Percentiles rank a stretch among this genome's conserved stretches.
Conservation (phyloP, 2,329 filamentous ascomycete genomes). For the Monosporascus sp. region DNA sequence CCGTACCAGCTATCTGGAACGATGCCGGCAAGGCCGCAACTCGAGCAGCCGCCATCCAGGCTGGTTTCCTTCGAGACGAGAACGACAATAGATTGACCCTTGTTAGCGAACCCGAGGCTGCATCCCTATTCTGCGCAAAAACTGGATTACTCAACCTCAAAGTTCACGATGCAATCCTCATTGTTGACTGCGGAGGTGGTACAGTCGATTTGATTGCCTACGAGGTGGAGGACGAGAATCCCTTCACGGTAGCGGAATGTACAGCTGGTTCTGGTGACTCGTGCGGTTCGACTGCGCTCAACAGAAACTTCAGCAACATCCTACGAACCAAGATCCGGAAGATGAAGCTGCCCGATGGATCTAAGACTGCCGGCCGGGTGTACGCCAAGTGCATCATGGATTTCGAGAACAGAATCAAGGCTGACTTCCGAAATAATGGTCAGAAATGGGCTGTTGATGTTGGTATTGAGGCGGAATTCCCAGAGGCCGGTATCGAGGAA, state of each 20-base stretch:
- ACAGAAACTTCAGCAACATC: slow-evolving; percentile 98
- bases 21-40: slow-evolving; percentile 97
- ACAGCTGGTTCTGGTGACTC: slow-evolving; percentile 96
- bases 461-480: slow-evolving; percentile 96
- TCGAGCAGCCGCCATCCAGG: slow-evolving; percentile 90
- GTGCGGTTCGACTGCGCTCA: slow-evolving; percentile 95
- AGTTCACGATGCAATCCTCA: slow-evolving; percentile 96
- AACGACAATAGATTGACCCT: slow-evolving; percentile 95
- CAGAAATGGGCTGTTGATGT: slow-evolving; percentile 99
- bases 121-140: slow-evolving; percentile 96
- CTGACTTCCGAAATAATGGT: slow-evolving; percentile 97
- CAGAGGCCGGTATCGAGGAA: slow-evolving; percentile 95
- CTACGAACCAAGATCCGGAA: slow-evolving; percentile 95
- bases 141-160: slow-evolving; percentile 93
- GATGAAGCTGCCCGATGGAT: slow-evolving; percentile 97
- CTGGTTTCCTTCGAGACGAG: slow-evolving; percentile 92
- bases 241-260: slow-evolving; percentile 94
- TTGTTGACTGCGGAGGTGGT: slow-evolving; percentile 96
- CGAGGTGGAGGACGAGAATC: slow-evolving; percentile 95
- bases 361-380: slow-evolving; percentile 94
- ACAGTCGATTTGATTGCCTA: slow-evolving; percentile 99
- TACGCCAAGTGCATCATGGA: slow-evolving; percentile 99
- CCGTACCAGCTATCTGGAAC: slow-evolving; percentile 99
- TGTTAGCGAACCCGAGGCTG: slow-evolving; percentile 93
- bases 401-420: slow-evolving; percentile 99